Base-by-base conservation (phyloP, 1,284 basidiomycete species). In the Cutaneotrichosporon mucoides region DNA sequence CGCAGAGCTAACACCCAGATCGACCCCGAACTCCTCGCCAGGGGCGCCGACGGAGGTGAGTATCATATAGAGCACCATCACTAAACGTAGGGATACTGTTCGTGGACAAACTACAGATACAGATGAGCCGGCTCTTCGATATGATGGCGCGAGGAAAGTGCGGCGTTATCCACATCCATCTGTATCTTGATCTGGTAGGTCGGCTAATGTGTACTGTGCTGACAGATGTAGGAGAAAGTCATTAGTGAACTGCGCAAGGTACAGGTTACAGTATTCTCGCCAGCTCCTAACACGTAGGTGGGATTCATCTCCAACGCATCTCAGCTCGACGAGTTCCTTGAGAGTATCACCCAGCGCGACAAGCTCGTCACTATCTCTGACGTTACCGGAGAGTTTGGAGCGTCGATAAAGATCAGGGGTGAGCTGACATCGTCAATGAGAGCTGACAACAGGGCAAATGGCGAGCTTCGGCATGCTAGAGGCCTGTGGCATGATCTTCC, bases 321-420 rank as follows among this genome's bases (percentile, higher is more conserved):
- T 4, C 52, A 61, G 13, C 59, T 72, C n/a, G 60, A 65, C 10
- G 59, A 64, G 24, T 72, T 75, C 56, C 55, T 67, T 16, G 68
- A 69, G 33, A 67, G 68, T 2, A 58, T 65, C 42, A 56, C 49
- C 11, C 43, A 47, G 1, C 12, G 38, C 3, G 51, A 51, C 63
- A 88, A 87, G n/a, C 71, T 90, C 50, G 86, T 53, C 38, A 52
- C 36, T 15, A 42, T 88, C 51, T 83, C 87, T 1, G 82, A 62
- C 46, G 56, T 91, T 36, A 82, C 88, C 13, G 90, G 89, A 0
- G 89, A 88, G 73, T 56, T 53, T 12, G 62, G 58, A 1, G 58
- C 58, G 24, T 57, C 58, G 0, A 11, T 50, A 5, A 69, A 65
- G 50, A 59, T 71, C 24, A 58, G 57, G 36, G 67, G 69, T 70